These are phyloP conservation scores for Marasmius fiardii DNA, from an alignment of 1,284 basidiomycete genomes.

Conservation along the genomic window DNA sequence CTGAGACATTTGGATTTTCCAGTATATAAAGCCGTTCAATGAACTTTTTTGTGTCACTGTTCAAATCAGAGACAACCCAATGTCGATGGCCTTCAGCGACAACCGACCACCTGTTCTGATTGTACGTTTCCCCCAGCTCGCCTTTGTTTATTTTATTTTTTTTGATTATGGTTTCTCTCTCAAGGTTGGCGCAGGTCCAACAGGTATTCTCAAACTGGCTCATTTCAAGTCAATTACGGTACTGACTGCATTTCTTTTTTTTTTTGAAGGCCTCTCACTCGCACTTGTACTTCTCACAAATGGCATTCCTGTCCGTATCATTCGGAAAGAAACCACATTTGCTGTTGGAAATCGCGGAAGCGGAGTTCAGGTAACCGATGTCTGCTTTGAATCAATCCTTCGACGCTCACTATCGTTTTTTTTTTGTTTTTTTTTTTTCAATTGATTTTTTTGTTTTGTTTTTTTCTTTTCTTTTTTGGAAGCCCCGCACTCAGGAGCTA, in stretches of 20 bases:
- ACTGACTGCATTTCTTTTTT: background rate
- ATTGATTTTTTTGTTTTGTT: too few relatives aligned
- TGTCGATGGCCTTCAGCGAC: too few relatives aligned
- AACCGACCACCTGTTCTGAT: background rate
- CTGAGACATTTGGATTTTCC: too few relatives aligned
- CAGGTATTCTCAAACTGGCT: too few relatives aligned
- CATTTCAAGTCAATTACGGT: too few relatives aligned
- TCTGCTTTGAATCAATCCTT: too few relatives aligned
- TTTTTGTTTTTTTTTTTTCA: too few relatives aligned
- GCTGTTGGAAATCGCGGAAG: slow-evolving; percentile 3
- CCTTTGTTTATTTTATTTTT: background rate
- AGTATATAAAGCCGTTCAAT: too few relatives aligned
- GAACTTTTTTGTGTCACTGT: too few relatives aligned
- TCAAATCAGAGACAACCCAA: too few relatives aligned
- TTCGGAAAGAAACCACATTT: slow-evolving; percentile 6
- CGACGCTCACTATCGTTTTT: too few relatives aligned
- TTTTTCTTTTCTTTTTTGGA: background rate
- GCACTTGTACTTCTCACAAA: slow-evolving; percentile 8
- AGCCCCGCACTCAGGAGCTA: slow-evolving; percentile 15
- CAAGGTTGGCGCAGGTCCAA: slow-evolving; percentile 12
- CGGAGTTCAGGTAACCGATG: slow-evolving; percentile 9
- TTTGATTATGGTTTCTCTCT: background rate
- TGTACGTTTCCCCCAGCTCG: background rate
- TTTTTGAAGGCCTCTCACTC: slow-evolving; percentile 5
- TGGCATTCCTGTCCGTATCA: slow-evolving; percentile 10